A percentile compares a stretch with the other conserved stretches of the same genome.
Conservation (phyloP, 2,329 filamentous ascomycete species). For the Trichoderma brevicompactum region DNA sequence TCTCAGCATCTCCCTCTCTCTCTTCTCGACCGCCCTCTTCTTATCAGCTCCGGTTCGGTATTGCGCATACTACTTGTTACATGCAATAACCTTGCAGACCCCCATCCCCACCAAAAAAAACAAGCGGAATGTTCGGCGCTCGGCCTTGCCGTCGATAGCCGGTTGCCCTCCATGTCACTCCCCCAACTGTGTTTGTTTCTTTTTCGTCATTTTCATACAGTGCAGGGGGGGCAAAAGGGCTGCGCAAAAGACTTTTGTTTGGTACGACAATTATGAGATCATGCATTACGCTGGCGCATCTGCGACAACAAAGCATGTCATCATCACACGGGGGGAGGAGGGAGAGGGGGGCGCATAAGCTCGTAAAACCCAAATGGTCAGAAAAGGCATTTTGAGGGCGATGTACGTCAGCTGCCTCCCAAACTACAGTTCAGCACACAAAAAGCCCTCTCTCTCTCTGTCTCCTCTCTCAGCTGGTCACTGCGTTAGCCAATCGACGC, state of each 20-base stretch:
- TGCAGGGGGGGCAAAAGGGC: neutral
- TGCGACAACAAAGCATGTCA: neutral
- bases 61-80: too few relatives aligned
- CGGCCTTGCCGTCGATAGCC: constrained; percentile 19
- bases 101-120: constrained; percentile 5
- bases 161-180: neutral
- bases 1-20: too few relatives aligned
- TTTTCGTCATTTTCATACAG: neutral
- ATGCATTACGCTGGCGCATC: constrained; percentile 2
- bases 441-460: too few relatives aligned
- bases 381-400: neutral
- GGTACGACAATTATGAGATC: constrained; percentile 21
- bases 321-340: neutral
- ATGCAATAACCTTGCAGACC: neutral
- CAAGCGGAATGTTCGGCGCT: constrained; percentile 8
- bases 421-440: neutral
- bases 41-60: constrained; percentile 13
- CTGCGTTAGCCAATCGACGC: neutral
- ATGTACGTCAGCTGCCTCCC: neutral
- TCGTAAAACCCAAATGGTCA: neutral
- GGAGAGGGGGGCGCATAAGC: neutral
- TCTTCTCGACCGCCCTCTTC: neutral
- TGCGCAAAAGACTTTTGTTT: constrained; percentile 1
- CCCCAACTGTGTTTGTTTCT: neutral
- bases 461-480: neutral